Percentiles rank a stretch among this genome's conserved stretches.
Conservation (phyloP, 768 basidiomycete genomes). For the Pholiota microspora region DNA sequence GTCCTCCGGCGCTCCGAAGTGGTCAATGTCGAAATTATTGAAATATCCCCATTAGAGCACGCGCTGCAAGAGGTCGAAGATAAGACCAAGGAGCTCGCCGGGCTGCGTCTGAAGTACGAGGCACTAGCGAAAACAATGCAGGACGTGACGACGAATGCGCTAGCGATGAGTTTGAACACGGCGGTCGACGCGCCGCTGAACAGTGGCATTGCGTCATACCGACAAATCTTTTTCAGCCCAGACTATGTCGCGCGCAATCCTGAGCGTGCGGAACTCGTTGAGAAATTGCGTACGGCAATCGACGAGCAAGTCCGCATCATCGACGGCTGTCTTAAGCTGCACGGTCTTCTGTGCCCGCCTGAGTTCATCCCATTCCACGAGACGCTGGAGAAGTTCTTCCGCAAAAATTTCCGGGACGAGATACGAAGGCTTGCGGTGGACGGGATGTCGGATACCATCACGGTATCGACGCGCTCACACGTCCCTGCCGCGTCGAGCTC, state of each 20-base stretch:
- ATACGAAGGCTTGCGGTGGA: slow-evolving; percentile 70
- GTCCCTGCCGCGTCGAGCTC: slow-evolving; percentile 28
- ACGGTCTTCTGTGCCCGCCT: slow-evolving; percentile 75
- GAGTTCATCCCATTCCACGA: slow-evolving; percentile 94
- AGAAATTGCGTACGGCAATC: slow-evolving; percentile 70
- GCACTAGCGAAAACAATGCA: slow-evolving; percentile 77
- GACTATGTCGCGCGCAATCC: slow-evolving; percentile 69
- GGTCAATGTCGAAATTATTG: slow-evolving; percentile 61
- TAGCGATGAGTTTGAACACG: slow-evolving; percentile 85
- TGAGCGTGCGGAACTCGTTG: slow-evolving; percentile 66
- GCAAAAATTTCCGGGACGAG: slow-evolving; percentile 81
- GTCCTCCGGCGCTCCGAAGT: slow-evolving; percentile 90
- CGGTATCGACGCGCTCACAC: slow-evolving; percentile 38
- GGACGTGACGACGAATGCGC: slow-evolving; percentile 69
- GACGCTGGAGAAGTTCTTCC: slow-evolving; percentile 83
- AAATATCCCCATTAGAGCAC: slow-evolving; percentile 84
- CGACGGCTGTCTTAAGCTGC: slow-evolving; percentile 80
- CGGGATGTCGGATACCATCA: slow-evolving; percentile 44
- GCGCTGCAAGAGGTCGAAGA: slow-evolving; percentile 80
- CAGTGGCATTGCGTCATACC: slow-evolving; percentile 76
- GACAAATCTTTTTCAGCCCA: slow-evolving; percentile 70
- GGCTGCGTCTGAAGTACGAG: slow-evolving; percentile 67
- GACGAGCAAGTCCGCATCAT: slow-evolving; percentile 86
- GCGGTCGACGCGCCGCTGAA: slow-evolving; percentile 82
- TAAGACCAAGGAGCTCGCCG: slow-evolving; percentile 75